phyloP scores from a whole-genome alignment of 2,329 filamentous ascomycete genomes.

The Colletotrichum theobromicola region DNA sequence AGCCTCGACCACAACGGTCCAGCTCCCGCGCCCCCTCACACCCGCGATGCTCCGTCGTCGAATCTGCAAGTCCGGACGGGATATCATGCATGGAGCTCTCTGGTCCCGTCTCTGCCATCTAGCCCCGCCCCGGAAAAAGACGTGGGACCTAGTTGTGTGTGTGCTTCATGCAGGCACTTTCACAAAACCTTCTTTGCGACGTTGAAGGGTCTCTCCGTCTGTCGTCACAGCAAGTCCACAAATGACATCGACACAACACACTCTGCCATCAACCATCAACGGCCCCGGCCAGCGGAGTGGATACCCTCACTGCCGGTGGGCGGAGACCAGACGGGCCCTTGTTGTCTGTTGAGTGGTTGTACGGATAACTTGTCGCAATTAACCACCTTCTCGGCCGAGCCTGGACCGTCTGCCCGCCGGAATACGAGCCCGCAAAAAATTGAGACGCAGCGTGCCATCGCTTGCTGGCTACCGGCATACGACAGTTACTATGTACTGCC shows the following conservation, averaged over 20 bases:
- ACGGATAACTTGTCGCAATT: neutral
- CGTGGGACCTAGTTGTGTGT: neutral
- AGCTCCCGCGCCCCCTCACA: neutral
- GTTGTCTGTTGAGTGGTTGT: neutral
- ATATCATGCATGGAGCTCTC: neutral
- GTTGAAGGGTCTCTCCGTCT: neutral
- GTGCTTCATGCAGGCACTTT: constrained; percentile 14
- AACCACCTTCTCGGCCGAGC: neutral
- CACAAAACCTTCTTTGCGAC: neutral
- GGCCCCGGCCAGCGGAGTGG: neutral
- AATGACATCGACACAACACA: constrained; percentile 5
- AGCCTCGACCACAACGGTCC: neutral
- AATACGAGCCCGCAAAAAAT: neutral
- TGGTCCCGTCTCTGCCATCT: neutral
- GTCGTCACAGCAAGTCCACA: constrained; percentile 3
- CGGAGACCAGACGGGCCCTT: neutral
- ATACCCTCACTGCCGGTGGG: neutral
- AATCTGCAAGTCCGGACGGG: neutral
- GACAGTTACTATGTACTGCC: too few species aligned
- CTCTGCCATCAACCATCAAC: neutral
- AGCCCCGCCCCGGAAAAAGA: neutral
- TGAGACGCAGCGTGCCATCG: neutral
- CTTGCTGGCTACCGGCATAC: constrained; percentile 1
- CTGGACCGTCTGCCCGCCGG: neutral
- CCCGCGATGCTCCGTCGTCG: neutral